Conservation (phyloP, 495 filamentous ascomycete species). For the Immersiella caudata region DNA sequence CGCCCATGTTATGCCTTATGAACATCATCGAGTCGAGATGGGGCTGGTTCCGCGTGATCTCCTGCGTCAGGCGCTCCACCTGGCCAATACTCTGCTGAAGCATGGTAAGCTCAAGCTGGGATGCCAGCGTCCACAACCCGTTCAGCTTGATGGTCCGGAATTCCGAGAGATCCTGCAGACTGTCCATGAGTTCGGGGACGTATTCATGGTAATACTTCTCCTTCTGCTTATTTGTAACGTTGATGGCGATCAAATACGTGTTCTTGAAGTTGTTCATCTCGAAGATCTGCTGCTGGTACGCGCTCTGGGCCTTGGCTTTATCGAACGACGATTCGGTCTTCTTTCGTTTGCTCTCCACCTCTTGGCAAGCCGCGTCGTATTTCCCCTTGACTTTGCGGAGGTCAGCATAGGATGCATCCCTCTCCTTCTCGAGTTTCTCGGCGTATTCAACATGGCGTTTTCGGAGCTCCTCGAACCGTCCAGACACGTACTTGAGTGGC, state of each 20-base stretch:
- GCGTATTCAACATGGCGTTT: constrained; percentile 91
- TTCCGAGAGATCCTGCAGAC: constrained; percentile 87
- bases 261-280: constrained; percentile 99
- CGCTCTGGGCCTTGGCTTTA: constrained; percentile 81
- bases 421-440: constrained; percentile 82
- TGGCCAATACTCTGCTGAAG: constrained; percentile 71
- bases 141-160: constrained; percentile 83
- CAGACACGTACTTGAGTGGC: constrained; percentile 70
- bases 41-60: constrained; percentile 88
- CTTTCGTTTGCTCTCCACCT: constrained; percentile 91
- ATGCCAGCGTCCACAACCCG: constrained; percentile 77
- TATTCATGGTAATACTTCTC: constrained; percentile 97
- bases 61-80: constrained; percentile 68
- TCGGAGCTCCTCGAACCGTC: constrained; percentile 86
- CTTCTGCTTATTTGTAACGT: constrained; percentile 94
- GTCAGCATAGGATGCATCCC: constrained; percentile 80
- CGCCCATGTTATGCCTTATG: constrained; percentile 80
- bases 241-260: constrained; percentile 91
- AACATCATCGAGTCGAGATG: constrained; percentile 96
- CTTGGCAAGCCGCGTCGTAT: constrained; percentile 90
- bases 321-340: constrained; percentile 91
- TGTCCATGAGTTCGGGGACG: constrained; percentile 89
- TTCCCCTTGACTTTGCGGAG: constrained; percentile 88
- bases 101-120: constrained; percentile 73
- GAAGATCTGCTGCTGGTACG: constrained; percentile 83